Evolutionary conservation across 345 rosid genomes (phyloP).

Genomic region (Alliaria petiolata): DNA sequence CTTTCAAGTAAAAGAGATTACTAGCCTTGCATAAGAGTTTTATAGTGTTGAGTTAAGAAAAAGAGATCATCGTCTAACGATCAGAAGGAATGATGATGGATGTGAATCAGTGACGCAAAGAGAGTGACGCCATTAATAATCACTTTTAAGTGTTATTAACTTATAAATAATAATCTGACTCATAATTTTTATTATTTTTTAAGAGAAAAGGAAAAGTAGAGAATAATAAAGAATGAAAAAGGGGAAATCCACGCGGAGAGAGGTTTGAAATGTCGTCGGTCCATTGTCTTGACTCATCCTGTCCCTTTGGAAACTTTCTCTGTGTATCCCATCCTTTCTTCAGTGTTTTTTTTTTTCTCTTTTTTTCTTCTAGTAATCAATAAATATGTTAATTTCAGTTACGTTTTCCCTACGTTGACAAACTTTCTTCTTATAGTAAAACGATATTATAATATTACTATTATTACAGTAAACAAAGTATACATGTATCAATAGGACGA

Average conservation of each 20-base stretch:
- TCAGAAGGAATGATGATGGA: neutral
- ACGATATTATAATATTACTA: too few relatives aligned
- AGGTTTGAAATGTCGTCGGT: constrained; percentile 35
- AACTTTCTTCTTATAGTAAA: neutral
- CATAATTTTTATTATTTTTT: too few relatives aligned
- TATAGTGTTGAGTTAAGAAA: too few relatives aligned
- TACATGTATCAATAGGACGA: neutral
- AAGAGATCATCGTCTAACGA: neutral
- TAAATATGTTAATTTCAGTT: neutral
- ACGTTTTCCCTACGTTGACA: constrained; percentile 18
- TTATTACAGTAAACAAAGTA: too few relatives aligned
- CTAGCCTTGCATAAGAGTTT: too few relatives aligned
- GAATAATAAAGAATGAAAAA: neutral
- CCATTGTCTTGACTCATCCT: constrained; percentile 22
- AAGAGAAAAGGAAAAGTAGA: too few relatives aligned
- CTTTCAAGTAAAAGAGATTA: too few relatives aligned
- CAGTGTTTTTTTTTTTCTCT: too few relatives aligned
- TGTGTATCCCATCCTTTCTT: neutral
- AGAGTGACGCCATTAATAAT: neutral
- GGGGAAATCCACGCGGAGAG: constrained; percentile 27
- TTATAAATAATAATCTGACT: neutral
- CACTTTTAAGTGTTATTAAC: neutral
- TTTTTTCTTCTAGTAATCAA: neutral
- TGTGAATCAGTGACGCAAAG: neutral
- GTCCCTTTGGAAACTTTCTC: neutral